Evolutionary conservation across 345 rosid species (phyloP), one percentile per base, ranked within the genome.

Genomic region (Salix koriyanagi): DNA sequence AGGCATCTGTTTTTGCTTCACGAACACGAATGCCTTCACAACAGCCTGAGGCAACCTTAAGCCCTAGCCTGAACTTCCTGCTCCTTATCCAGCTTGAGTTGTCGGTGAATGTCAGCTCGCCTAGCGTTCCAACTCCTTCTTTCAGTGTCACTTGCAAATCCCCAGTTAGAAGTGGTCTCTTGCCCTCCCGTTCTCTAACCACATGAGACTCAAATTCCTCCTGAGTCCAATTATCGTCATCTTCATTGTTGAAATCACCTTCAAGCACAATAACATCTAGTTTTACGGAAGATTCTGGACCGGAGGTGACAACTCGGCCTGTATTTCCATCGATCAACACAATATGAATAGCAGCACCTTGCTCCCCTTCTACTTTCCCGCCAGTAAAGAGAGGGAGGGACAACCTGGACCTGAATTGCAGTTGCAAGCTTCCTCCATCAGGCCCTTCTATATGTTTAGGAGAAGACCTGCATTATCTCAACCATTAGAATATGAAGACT

Each of bases 11-110:
- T 76, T 74, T 85, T n/a, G 81, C 88, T 79, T 83, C 88, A 23
- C 76, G 84, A 37, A 85, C 65, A 25, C 84, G 79, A 52, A 77
- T 41, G 36, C 65, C 81, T 61, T 81, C 84, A 41, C 81, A 78
- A 67, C 10, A 79, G 48, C 88, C 88, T 11, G 84, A n/a, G 25
- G 84, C 80, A 52, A 85, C 85, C 88, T 80, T 80, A 74, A 83
- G 74, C 19, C 88, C 88, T 25, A 85, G 76, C 78, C 85, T 73
- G 71, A 82, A 85, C 48, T 75, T 85, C 72, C 83, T 77, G 80
- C 88, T 82, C 44, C 79, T 72, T 71, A 75, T 85, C 88, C 88
- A 85, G 79, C 88, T 85, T 44, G 85, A 82, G 65, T 85, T 85
- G 65, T 85, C 88, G 5, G 83, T 83, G 70, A 85, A 82, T 25